These are phyloP conservation scores for Boletus calvinii DNA, from an alignment of 1,284 basidiomycete genomes.

Conservation along the genomic window DNA sequence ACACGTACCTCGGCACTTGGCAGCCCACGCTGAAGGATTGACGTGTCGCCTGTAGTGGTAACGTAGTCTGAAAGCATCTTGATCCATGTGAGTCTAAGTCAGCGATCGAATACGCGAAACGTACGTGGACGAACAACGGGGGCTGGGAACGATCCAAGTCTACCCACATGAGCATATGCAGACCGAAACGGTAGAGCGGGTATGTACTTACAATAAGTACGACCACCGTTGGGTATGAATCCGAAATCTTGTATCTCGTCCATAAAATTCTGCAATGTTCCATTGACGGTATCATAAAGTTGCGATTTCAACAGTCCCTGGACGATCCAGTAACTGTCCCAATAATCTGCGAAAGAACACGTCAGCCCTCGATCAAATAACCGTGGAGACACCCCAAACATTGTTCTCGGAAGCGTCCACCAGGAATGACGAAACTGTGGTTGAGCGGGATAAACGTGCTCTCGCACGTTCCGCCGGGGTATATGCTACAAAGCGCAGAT, in stretches of 20 bases:
- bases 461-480: constrained; percentile 58
- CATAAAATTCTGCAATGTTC: constrained; percentile 89
- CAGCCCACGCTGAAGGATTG: constrained; percentile 62
- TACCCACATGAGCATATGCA: constrained; percentile 27
- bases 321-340: constrained; percentile 87
- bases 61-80: constrained; percentile 73
- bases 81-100: constrained; percentile 1
- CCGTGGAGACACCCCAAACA: constrained; percentile 42
- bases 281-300: constrained; percentile 71
- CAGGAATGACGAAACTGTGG: constrained; percentile 87
- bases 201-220: constrained; percentile 65
- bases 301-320: constrained; percentile 81
- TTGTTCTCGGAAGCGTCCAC: constrained; percentile 70
- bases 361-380: constrained; percentile 15
- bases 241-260: constrained; percentile 80
- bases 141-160: constrained; percentile 90
- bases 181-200: constrained; percentile 8
- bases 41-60: constrained; percentile 55
- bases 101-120: constrained; percentile 13
- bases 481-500: constrained; percentile 60
- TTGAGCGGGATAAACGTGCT: constrained; percentile 87
- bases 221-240: constrained; percentile 92
- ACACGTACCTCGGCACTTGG: constrained; percentile 54
- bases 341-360: constrained; percentile 53
- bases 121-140: constrained; percentile 77